Evolutionary conservation across 495 filamentous ascomycete genomes (phyloP), one percentile per base, ranked within the genome.

Genomic region (Penicillium goetzii): DNA sequence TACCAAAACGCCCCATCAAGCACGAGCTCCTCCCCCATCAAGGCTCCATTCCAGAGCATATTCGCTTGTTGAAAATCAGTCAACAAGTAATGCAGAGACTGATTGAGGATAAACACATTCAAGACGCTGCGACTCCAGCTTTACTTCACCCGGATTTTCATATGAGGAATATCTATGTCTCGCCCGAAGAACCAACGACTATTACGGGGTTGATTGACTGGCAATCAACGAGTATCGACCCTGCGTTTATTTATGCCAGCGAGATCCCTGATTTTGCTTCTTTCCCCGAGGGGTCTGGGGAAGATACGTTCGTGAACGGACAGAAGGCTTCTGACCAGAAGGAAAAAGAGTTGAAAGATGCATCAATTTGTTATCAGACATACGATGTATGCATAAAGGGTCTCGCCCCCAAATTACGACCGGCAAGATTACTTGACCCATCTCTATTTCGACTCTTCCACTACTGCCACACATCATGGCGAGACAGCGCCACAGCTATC

Each of bases 101-200:
- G 40, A 33, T 66, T 32, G 53, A 76, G 45, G 72, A 76, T 66
- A 61, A 57, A 36, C 64, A 65, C 32, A 68, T 79, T 33, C 65
- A 74, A 38, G 50, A 72, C 15, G 68, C 73, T 49, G 74, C 78
- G 49, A 65, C 57, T 0, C 77, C 76, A 15, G 68, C 65, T 55
- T 53, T 81, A 12, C 60, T 77, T 33, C 78, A 81, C 57, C 62
- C 73, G 4, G 78, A 81, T 63, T 68, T 82, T 12, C 72, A 80
- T 58, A 79, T 72, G 65, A 65, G 78, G 52, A 80, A 80, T 49
- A 80, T 80, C 54, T 81, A 69, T 55, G 76, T 82, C 26, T 79
- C 75, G 41, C 62, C 69, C 19, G 65, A 76, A 0, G 76, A 80
- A 17, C 79, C 76, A 50, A 76, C 78, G 14, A 8, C 69, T 14